Conservation (phyloP, 768 basidiomycete species). For the Xanthoconium purpureum region DNA sequence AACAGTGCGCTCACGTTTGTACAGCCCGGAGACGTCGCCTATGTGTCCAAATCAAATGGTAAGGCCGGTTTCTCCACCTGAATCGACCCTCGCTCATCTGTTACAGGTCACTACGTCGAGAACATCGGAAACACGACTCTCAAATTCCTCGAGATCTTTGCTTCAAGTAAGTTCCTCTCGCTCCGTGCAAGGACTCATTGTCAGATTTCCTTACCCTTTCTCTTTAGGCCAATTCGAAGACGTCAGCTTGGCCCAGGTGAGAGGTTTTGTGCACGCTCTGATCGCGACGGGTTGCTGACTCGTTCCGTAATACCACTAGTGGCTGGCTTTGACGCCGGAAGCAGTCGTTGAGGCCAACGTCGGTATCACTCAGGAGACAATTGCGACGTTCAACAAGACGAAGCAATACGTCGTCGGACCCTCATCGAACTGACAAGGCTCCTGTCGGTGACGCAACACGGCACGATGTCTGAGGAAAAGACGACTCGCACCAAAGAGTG, state of each 20-base stretch:
- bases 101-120: conserved; percentile 50
- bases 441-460: too few relatives aligned
- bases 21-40: conserved; percentile 23
- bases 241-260: conserved; percentile 46
- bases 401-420: conserved; percentile 39
- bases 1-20: neutral
- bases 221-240: conserved; percentile 26
- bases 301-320: conserved; percentile 19
- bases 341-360: conserved; percentile 46
- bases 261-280: conserved; percentile 3
- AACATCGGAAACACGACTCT: conserved; percentile 51
- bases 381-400: conserved; percentile 36
- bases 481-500: too few relatives aligned
- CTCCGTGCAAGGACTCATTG: neutral
- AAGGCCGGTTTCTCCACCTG: neutral
- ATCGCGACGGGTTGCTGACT: neutral
- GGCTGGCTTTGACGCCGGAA: conserved; percentile 47
- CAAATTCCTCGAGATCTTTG: conserved; percentile 48
- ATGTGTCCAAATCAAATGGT: conserved; percentile 16
- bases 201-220: neutral
- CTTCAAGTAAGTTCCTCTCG: conserved; percentile 29
- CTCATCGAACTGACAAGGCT: neutral
- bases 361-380: conserved; percentile 37
- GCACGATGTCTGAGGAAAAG: too few relatives aligned
- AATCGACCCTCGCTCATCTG: neutral